Percentiles rank a stretch among this genome's conserved stretches.
phyloP scores from a whole-genome alignment of 2,329 filamentous ascomycete genomes.

The Alternaria sp. region DNA sequence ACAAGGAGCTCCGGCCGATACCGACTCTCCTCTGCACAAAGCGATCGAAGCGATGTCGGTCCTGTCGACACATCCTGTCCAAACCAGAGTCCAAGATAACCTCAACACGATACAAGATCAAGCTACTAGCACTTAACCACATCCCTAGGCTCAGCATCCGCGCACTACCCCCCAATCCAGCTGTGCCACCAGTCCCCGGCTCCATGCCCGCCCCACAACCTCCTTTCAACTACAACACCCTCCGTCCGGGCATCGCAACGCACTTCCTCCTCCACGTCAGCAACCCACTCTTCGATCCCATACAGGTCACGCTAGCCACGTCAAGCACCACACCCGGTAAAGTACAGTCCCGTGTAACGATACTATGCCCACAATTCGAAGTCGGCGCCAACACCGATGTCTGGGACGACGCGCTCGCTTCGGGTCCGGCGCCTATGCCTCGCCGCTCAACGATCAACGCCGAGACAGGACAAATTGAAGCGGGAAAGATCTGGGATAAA shows the following conservation, averaged over 20 bases:
- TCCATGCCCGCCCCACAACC: constrained; percentile 30
- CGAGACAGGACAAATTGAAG: constrained; percentile 63
- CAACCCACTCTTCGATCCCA: constrained; percentile 91
- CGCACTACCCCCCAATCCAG: constrained; percentile 61
- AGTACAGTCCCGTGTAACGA: constrained; percentile 72
- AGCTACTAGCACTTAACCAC: constrained; percentile 81
- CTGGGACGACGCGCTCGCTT: constrained; percentile 83
- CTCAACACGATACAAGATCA: constrained; percentile 90
- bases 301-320: constrained; percentile 86
- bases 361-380: constrained; percentile 92
- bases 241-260: constrained; percentile 59
- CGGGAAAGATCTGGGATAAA: constrained; percentile 94
- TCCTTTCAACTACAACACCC: constrained; percentile 54
- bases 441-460: constrained; percentile 30
- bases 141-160: constrained; percentile 82
- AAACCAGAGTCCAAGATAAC: constrained; percentile 91
- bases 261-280: constrained; percentile 90
- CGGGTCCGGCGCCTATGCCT: constrained; percentile 47
- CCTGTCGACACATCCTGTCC: constrained; percentile 92
- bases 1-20: constrained; percentile 78
- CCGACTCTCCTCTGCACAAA: constrained; percentile 87
- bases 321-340: constrained; percentile 57
- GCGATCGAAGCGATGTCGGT: constrained; percentile 88
- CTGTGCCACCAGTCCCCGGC: constrained; percentile 49
- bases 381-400: constrained; percentile 93